phyloP scores from a whole-genome alignment of 345 rosid genomes.

The Euphorbia peplus region DNA sequence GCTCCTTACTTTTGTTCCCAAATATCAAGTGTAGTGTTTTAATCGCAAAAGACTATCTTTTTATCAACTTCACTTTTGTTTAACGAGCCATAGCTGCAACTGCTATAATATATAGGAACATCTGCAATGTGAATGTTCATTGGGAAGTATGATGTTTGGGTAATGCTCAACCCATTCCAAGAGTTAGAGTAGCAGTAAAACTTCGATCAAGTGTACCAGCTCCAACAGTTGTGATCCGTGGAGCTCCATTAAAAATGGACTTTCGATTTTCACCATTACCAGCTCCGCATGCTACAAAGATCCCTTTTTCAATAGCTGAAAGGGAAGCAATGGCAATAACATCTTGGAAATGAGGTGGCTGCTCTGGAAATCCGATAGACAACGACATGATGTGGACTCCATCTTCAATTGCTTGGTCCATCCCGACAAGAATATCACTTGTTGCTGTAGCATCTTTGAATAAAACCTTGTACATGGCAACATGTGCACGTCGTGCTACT shows the following conservation, averaged over 20 bases:
- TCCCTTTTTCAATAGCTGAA: slow-evolving; percentile 49
- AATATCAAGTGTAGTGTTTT: not conserved
- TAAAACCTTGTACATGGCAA: slow-evolving; percentile 24
- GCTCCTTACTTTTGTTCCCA: slow-evolving; percentile 30
- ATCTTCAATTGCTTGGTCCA: slow-evolving; percentile 66
- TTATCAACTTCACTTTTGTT: slow-evolving; percentile 26
- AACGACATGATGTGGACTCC: slow-evolving; percentile 60
- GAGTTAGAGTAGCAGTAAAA: slow-evolving; percentile 26
- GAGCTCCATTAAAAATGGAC: slow-evolving; percentile 31
- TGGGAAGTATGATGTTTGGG: slow-evolving; percentile 36
- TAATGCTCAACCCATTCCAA: slow-evolving; percentile 25
- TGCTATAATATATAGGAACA: slow-evolving; percentile 28
- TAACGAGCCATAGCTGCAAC: slow-evolving; percentile 23
- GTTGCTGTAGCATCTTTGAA: slow-evolving; percentile 22
- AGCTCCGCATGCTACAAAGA: slow-evolving; percentile 39
- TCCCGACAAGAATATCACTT: slow-evolving; percentile 55
- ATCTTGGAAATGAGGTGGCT: slow-evolving; percentile 24
- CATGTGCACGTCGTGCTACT: slow-evolving; percentile 19
- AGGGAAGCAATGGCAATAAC: slow-evolving; percentile 53
- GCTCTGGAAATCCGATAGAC: slow-evolving; percentile 43
- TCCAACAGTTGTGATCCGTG: slow-evolving; percentile 43
- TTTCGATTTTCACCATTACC: slow-evolving; percentile 44
- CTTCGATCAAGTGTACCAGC: slow-evolving; percentile 42
- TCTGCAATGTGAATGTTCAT: slow-evolving; percentile 21
- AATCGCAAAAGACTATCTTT: slow-evolving; percentile 42